Conservation (phyloP, 1,284 basidiomycete genomes). For the Vanrija sp. region DNA sequence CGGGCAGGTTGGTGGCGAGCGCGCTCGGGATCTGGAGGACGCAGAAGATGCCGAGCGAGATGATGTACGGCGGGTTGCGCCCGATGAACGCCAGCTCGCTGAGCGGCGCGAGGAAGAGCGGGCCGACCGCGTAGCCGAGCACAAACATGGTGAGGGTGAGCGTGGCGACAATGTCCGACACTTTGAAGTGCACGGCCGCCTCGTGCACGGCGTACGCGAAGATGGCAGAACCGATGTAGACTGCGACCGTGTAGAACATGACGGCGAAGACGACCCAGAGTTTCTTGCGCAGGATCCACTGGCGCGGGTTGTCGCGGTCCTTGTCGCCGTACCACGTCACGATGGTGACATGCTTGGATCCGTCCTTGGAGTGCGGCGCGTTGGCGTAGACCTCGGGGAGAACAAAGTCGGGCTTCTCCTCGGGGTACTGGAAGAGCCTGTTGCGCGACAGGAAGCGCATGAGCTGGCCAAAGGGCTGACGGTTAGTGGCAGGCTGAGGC, state of each 20-base stretch:
- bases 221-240: constrained; percentile 14
- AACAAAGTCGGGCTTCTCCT: constrained; percentile 16
- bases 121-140: constrained; percentile 61
- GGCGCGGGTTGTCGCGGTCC: constrained; percentile 63
- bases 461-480: constrained; percentile 6
- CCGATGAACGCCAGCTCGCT: constrained; percentile 38
- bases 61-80: constrained; percentile 39
- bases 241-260: constrained; percentile 48
- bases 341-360: constrained; percentile 1
- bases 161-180: constrained; percentile 8
- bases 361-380: background rate
- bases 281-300: constrained; percentile 61
- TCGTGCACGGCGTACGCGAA: constrained; percentile 10
- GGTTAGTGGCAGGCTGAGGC: background rate
- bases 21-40: constrained; percentile 42
- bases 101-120: constrained; percentile 50
- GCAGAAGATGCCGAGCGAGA: constrained; percentile 41
- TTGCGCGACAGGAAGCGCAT: constrained; percentile 4
- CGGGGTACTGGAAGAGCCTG: constrained; percentile 23
- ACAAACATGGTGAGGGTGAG: constrained; percentile 35
- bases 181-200: constrained; percentile 5
- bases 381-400: constrained; percentile 13
- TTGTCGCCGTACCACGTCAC: constrained; percentile 63
- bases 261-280: constrained; percentile 65
- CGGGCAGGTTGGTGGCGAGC: constrained; percentile 37